Base-by-base conservation (phyloP, 2,329 filamentous ascomycete genomes). In the Aspergillus thermomutatus region DNA sequence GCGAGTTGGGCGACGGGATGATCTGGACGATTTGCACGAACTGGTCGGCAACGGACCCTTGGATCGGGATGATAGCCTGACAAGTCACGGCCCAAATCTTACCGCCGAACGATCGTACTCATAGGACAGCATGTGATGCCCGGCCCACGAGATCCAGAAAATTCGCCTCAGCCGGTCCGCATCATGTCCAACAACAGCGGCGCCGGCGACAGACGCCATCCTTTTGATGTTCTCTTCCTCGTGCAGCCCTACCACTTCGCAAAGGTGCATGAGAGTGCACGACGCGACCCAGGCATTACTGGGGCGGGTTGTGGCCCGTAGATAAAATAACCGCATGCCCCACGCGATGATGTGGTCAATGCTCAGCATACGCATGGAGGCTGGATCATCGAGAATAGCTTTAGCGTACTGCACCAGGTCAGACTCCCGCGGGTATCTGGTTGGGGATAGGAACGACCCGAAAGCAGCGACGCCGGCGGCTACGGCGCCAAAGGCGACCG, bases 101-200 rank as follows among this genome's bases (percentile, higher is more conserved):
- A 70, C 69, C 51, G 69, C n/a, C 9, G 68, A 69, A 31, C 60
- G 63, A 60, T 72, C 69, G 27, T 65, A 64, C 60, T 72, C 69
- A 57, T 71, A 72, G 4, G 66, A 72, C 5, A 72, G 56, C 64
- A 72, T 70, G 10, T 54, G 52, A 56, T 72, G 69, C 7, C 60
- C 69, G 4, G 69, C 67, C 69, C 69, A 72, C 2, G 65, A 62
- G 54, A 71, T 60, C 69, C 68, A 72, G 48, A 72, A 72, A n/a
- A 72, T 71, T 19, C 69, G 50, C 49, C 67, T 63, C 51, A 71
- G 58, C 2, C 68, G 66, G 50, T 72, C 69, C 2, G 60, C 63
- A 61, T 71, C 68, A 62, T 71, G 59, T 21, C 69, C 69, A 50
- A 60, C 17, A 3, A 19, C 47, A 27, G 56, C 61, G n/a, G 64